Evolutionary conservation across 164 flowering plant genomes (phyloP).

Genomic region (Brasenia schreberi): DNA sequence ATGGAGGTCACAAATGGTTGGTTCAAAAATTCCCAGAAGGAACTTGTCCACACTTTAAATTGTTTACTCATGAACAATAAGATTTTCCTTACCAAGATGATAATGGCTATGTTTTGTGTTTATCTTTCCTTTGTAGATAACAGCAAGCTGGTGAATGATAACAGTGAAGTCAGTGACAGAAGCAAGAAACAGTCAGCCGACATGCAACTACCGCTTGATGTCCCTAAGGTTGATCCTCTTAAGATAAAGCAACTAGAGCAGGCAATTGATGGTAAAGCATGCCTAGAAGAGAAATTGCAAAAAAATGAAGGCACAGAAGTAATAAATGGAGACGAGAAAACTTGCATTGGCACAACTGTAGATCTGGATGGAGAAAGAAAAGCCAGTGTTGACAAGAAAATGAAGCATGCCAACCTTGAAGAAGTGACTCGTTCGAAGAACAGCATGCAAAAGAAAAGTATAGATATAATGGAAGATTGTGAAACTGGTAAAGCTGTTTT

Average conservation of each 20-base stretch:
- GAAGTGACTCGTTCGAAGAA: background rate
- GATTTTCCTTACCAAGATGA: too few relatives aligned
- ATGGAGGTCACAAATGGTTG: too few relatives aligned
- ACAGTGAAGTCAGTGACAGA: too few relatives aligned
- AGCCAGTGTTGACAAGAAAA: background rate
- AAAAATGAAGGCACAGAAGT: background rate
- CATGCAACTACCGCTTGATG: background rate
- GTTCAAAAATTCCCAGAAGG: too few relatives aligned
- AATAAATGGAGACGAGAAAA: background rate
- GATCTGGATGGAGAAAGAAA: too few relatives aligned
- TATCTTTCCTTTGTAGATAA: too few relatives aligned
- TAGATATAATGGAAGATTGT: background rate
- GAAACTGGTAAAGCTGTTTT: background rate
- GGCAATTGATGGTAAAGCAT: background rate
- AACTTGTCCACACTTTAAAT: too few relatives aligned
- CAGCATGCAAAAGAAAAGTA: background rate
- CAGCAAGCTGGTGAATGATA: too few relatives aligned
- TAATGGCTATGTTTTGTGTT: too few relatives aligned
- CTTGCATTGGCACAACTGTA: background rate
- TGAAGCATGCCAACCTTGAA: background rate
- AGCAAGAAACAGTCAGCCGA: background rate
- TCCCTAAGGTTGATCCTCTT: background rate
- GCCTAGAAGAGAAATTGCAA: background rate
- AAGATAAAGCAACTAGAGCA: background rate
- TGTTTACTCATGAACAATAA: too few relatives aligned